These are phyloP conservation scores for Lycium ferocissimum DNA, from an alignment of 257 asterid species.

Conservation along the genomic window DNA sequence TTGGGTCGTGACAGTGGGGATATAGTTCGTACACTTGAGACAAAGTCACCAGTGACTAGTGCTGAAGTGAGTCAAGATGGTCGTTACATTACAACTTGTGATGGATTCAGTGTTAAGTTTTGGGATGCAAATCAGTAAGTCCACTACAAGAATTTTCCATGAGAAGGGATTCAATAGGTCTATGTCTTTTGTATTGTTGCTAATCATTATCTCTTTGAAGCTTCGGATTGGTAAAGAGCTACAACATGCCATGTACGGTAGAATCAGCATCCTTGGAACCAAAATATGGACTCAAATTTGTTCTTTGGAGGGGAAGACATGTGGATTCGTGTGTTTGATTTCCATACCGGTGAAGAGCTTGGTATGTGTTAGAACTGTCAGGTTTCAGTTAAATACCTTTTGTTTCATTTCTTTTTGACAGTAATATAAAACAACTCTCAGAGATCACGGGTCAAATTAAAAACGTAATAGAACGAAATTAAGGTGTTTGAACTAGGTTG, in stretches of 20 bases:
- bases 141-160: not conserved
- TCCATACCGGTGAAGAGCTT: slow-evolving; percentile 50
- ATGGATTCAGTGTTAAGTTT: slow-evolving; percentile 49
- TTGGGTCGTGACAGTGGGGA: no score
- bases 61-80: slow-evolving; percentile 55
- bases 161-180: not conserved
- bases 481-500: no score
- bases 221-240: slow-evolving; percentile 51
- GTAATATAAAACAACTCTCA: no score
- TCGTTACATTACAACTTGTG: slow-evolving; percentile 50
- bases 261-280: slow-evolving; percentile 52
- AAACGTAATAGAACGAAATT: no score
- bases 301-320: slow-evolving; percentile 52
- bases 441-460: no score
- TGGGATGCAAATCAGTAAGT: slow-evolving; percentile 58
- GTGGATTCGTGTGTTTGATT: slow-evolving; percentile 51
- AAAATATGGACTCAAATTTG: slow-evolving; percentile 42
- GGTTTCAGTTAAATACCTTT: no score
- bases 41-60: slow-evolving; percentile 51
- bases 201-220: slow-evolving; percentile 31
- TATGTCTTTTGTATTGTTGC: not conserved
- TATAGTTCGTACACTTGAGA: slow-evolving; percentile 45
- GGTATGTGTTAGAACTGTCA: slow-evolving; percentile 35
- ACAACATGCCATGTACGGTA: slow-evolving; percentile 51
- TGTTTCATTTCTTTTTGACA: no score